Conservation (phyloP, 495 filamentous ascomycete genomes). For the Delitschia confertaspora region DNA sequence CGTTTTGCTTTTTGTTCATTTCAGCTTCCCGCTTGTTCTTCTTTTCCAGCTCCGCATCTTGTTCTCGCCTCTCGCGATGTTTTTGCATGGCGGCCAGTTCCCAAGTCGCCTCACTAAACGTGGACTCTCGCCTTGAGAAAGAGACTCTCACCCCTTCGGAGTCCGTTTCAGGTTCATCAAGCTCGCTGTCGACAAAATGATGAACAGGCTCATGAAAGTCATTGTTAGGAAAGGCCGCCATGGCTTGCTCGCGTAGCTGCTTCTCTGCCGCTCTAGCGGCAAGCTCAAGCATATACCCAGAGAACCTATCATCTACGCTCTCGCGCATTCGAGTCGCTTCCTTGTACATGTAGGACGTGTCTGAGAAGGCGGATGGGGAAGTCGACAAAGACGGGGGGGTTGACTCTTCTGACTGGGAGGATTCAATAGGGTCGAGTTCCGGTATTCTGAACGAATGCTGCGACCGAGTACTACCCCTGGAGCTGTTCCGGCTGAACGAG, state of each 20-base stretch:
- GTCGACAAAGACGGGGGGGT: constrained; percentile 42
- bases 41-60: constrained; percentile 21
- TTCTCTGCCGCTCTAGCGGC: constrained; percentile 68
- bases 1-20: constrained; percentile 43
- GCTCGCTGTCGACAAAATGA: constrained; percentile 50
- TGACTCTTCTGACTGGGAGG: constrained; percentile 46
- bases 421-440: constrained; percentile 46
- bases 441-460: constrained; percentile 50
- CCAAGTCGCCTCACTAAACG: constrained; percentile 34
- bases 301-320: constrained; percentile 62
- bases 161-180: constrained; percentile 35
- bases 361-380: constrained; percentile 38
- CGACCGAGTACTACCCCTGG: constrained; percentile 36
- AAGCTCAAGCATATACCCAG: constrained; percentile 64
- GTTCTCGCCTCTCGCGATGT: constrained; percentile 35
- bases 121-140: constrained; percentile 22
- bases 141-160: constrained; percentile 27
- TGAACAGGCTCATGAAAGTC: constrained; percentile 53
- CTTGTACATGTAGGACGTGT: constrained; percentile 34
- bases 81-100: constrained; percentile 39
- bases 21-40: constrained; percentile 22
- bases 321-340: constrained; percentile 41
- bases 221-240: constrained; percentile 62
- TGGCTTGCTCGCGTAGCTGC: constrained; percentile 58
- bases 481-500: constrained; percentile 34